phyloP scores from a whole-genome alignment of 805 yeast genomes.

The Dipodascus albidus region DNA sequence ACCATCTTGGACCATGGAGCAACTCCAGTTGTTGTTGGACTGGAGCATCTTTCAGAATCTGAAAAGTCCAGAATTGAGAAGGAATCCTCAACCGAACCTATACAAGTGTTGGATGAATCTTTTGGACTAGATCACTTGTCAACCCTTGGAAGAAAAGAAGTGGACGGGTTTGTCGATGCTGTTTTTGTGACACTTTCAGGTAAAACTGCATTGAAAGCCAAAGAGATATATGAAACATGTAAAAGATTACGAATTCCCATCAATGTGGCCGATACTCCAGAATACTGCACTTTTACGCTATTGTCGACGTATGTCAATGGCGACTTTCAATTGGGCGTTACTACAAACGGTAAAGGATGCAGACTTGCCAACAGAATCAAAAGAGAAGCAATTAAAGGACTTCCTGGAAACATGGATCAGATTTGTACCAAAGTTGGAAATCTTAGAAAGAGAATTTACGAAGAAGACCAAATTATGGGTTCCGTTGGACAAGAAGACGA shows the following conservation, averaged over 20 bases:
- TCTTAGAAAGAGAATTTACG: slow-evolving; percentile 44
- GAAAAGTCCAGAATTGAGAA: slow-evolving; percentile 13
- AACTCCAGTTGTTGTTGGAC: slow-evolving; percentile 37
- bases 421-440: slow-evolving; percentile 61
- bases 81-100: slow-evolving; percentile 20
- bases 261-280: slow-evolving; percentile 65
- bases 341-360: slow-evolving; percentile 86
- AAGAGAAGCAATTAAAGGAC: slow-evolving; percentile 51
- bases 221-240: slow-evolving; percentile 32
- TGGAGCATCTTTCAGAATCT: background rate
- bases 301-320: slow-evolving; percentile 64
- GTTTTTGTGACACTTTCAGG: slow-evolving; percentile 51
- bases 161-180: slow-evolving; percentile 56
- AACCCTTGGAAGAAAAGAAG: slow-evolving; percentile 49
- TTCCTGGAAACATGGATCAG: slow-evolving; percentile 62
- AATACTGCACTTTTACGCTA: slow-evolving; percentile 62
- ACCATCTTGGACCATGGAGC: slow-evolving; percentile 46
- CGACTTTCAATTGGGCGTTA: slow-evolving; percentile 67
- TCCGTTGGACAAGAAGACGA: slow-evolving; percentile 51
- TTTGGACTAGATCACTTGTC: slow-evolving; percentile 37
- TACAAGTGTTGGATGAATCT: slow-evolving; percentile 18
- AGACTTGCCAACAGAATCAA: slow-evolving; percentile 70
- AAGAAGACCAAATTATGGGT: slow-evolving; percentile 33
- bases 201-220: slow-evolving; percentile 31
- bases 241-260: slow-evolving; percentile 61